Percentiles rank a stretch among this genome's conserved stretches.
Evolutionary conservation across 805 yeast genomes (phyloP).

Genomic region (Candida incommunis): DNA sequence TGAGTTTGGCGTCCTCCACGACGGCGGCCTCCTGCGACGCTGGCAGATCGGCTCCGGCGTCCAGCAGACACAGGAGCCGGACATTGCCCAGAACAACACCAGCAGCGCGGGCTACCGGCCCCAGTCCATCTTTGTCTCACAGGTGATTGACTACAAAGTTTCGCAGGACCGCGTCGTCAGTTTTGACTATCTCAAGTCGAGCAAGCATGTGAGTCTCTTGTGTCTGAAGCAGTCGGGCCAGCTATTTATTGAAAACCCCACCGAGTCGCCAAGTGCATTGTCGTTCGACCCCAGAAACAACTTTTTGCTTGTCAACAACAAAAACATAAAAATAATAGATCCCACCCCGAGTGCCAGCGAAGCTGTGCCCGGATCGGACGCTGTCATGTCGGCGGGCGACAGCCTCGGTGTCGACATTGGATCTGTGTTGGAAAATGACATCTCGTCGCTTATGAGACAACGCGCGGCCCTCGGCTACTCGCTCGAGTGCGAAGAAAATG

Average conservation of each 20-base stretch:
- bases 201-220: conserved; percentile 37
- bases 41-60: conserved; percentile 51
- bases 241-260: conserved; percentile 63
- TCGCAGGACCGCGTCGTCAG: conserved; percentile 73
- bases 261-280: conserved; percentile 48
- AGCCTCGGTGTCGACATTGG: not conserved
- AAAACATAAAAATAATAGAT: not conserved
- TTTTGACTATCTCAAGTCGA: conserved; percentile 64
- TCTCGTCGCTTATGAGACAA: conserved; percentile 53
- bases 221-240: conserved; percentile 90
- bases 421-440: conserved; percentile 48
- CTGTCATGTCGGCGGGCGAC: not conserved
- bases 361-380: not conserved
- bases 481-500: conserved; percentile 48
- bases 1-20: conserved; percentile 68
- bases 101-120: not conserved
- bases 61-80: not conserved
- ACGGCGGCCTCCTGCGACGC: conserved; percentile 62
- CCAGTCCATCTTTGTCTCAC: conserved; percentile 44
- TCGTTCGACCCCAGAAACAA: conserved; percentile 45
- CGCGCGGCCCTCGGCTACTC: conserved; percentile 68
- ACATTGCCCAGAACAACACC: not conserved
- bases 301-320: conserved; percentile 14
- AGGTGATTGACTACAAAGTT: conserved; percentile 60
- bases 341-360: not conserved